Percentiles rank a stretch among this genome's conserved stretches.
phyloP scores from a whole-genome alignment of 2,329 filamentous ascomycete species.

The Penicillium vulpinum region DNA sequence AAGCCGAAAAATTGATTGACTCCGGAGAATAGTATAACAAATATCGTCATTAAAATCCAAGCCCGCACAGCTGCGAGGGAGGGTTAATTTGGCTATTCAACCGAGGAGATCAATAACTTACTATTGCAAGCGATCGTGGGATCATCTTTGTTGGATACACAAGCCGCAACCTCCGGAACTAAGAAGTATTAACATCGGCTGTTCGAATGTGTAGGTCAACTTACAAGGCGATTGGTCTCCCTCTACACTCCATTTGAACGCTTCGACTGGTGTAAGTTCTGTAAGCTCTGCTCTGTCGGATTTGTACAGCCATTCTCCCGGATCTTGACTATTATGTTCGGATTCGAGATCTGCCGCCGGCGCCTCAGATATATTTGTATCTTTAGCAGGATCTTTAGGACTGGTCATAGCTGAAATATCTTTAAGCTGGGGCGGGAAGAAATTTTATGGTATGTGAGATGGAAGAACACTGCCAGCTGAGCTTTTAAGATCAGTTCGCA shows the following conservation, averaged over 20 bases:
- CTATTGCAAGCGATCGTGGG: conserved; percentile 35
- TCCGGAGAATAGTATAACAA: conserved; percentile 26
- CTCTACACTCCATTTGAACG: conserved; percentile 41
- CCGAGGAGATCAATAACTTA: conserved; percentile 6
- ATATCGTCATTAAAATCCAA: conserved; percentile 30
- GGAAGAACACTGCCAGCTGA: too few relatives aligned
- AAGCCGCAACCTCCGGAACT: conserved; percentile 42
- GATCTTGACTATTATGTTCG: conserved; percentile 4
- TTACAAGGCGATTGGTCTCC: conserved; percentile 41
- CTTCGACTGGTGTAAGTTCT: conserved; percentile 38
- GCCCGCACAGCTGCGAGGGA: conserved; percentile 29
- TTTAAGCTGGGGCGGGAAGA: not conserved
- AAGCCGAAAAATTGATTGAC: conserved; percentile 29
- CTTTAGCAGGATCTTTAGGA: not conserved
- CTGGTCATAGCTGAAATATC: not conserved
- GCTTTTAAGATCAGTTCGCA: not conserved
- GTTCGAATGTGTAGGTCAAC: not conserved
- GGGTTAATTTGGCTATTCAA: not conserved
- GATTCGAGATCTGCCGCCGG: conserved; percentile 9
- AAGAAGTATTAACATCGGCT: not conserved
- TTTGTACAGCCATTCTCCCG: conserved; percentile 7
- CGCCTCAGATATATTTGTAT: not conserved
- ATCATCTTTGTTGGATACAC: conserved; percentile 39
- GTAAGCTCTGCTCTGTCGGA: conserved; percentile 22
- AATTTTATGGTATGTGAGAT: not conserved